These are phyloP conservation scores for Tricholoma furcatifolium DNA, from an alignment of 768 basidiomycete genomes.

Conservation along the genomic window DNA sequence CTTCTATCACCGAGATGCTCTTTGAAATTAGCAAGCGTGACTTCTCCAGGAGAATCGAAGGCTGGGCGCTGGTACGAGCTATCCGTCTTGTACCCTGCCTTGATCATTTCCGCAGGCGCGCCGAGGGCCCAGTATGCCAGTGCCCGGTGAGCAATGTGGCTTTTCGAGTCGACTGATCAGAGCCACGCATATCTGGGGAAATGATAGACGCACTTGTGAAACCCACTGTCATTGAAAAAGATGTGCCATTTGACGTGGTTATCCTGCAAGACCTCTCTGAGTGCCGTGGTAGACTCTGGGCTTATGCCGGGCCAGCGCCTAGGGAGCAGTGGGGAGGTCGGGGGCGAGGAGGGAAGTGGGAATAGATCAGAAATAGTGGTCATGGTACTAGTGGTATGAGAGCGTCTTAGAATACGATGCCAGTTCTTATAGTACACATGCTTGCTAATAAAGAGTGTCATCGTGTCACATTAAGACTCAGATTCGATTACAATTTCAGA, in stretches of 20 bases:
- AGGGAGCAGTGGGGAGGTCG: slow-evolving; percentile 24
- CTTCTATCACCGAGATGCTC: slow-evolving; percentile 56
- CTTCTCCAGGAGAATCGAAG: slow-evolving; percentile 40
- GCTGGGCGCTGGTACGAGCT: slow-evolving; percentile 33
- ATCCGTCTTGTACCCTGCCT: slow-evolving; percentile 36
- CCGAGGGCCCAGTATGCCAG: slow-evolving; percentile 29
- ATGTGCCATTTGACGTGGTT: slow-evolving; percentile 49
- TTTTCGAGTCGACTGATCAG: slow-evolving; percentile 1
- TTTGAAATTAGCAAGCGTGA: slow-evolving; percentile 47
- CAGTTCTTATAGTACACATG: too few relatives aligned
- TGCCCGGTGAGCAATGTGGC: slow-evolving; percentile 29
- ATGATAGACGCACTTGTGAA: slow-evolving; percentile 48
- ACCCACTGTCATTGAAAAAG: slow-evolving; percentile 47
- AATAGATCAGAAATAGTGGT: slow-evolving; percentile 22
- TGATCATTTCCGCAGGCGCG: slow-evolving; percentile 29
- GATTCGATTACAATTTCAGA: too few relatives aligned
- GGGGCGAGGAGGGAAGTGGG: slow-evolving; percentile 30
- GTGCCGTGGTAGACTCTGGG: slow-evolving; percentile 30
- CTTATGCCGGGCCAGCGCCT: slow-evolving; percentile 33
- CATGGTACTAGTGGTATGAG: too few relatives aligned
- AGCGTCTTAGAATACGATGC: too few relatives aligned
- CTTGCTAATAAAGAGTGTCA: too few relatives aligned
- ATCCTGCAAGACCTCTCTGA: slow-evolving; percentile 41
- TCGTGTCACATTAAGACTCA: too few relatives aligned
- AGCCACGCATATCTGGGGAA: not conserved